Base-by-base conservation (phyloP, 495 filamentous ascomycete genomes). In the Bombardia bombarda region DNA sequence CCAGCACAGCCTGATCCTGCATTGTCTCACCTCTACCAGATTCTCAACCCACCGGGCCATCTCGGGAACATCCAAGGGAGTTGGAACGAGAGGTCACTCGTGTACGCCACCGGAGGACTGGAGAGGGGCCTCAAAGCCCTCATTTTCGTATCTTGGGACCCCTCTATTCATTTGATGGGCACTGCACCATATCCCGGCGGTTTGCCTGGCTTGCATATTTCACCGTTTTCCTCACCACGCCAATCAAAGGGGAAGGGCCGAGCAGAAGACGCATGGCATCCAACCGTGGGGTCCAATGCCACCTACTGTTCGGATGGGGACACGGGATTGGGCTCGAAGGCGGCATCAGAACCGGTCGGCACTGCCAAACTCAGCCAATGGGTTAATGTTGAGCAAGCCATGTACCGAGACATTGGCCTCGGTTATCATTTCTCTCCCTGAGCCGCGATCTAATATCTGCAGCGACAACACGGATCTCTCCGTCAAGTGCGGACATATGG, bases 91-190 rank as follows among this genome's bases (percentile, higher is more conserved):
- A 67, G 79, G 13, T 78, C 78, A 10, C 56, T 82, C 4, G 63
- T 84, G 3, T 75, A 81, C 46, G 63, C 68, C 8, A 68, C 69
- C 0, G 73, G 69, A 5, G 55, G 65, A 0, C 41, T 55, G 4
- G 42, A 53, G 1, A 53, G 56, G 17, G 65, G 75, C 13, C 53
- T 70, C 19, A 58, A 62, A 17, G 69, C 73, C 0, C 51, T 87
- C 23, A 61, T 84, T 7, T 68, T 84, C 28, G 54, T 87, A 38
- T 79, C 72, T 26, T 87, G 83, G 51, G 82, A 87, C 49, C 74
- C 82, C 0, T 49, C 65, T 8, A 51, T 65, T 12, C 35, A 37
- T 12, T 40, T 65, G 16, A 21, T 39, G 10, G 57, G 56, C 0
- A 40, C 45, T 13, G 9, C 46, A 23, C 40, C 39, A 28, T 61